Base-by-base conservation (phyloP, 176 grass and related monocot genomes). In the Phyllostachys edulis region DNA sequence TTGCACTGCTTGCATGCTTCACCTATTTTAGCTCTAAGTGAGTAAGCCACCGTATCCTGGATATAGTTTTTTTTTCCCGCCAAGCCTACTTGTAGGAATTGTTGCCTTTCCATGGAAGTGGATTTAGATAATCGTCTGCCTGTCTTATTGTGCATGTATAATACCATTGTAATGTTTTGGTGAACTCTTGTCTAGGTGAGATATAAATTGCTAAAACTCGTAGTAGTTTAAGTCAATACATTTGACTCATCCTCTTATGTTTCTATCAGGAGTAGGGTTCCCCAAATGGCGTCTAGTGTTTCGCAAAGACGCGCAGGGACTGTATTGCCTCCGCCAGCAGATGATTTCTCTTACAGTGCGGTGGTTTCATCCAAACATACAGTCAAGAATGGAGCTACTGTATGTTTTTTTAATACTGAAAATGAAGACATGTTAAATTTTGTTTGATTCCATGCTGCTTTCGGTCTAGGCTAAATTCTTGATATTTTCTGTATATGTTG, bases 211-310 rank as follows among this genome's bases (percentile, higher is more conserved):
- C 64, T 70, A 64, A 85, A 79, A n/a, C 62, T 50, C 62, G 34
- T 80, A 15, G 62, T 77, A 88, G 32, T 61, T 77, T 63, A 15
- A 55, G 50, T 40, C 40, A 21, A 21, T 50, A 54, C 73, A 81
- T 80, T 69, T 24, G 39, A 40, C 69, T 34, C 72, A 84, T 68
- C 52, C 14, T 65, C 67, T 62, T 75, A 50, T 50, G 17, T 77
- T 85, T 41, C 70, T 89, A 73, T 76, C 78, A 98, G 95, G 89
- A 98, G 90, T 84, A 91, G 91, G 89, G 91, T 98, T 55, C 95
- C 92, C 20, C 95, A 95, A 81, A 91, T 91, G 84, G 85, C 75
- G 60, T 88, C 84, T 64, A 93, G 76, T 88, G 90, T 85, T 92
- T 91, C 92, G 13, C 92, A 91, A 87, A 89, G 89, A 71, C 90